Evolutionary conservation across 1,139 yeast species (phyloP), one percentile per base, ranked within the genome.

Genomic region (Dujonia santamariae): DNA sequence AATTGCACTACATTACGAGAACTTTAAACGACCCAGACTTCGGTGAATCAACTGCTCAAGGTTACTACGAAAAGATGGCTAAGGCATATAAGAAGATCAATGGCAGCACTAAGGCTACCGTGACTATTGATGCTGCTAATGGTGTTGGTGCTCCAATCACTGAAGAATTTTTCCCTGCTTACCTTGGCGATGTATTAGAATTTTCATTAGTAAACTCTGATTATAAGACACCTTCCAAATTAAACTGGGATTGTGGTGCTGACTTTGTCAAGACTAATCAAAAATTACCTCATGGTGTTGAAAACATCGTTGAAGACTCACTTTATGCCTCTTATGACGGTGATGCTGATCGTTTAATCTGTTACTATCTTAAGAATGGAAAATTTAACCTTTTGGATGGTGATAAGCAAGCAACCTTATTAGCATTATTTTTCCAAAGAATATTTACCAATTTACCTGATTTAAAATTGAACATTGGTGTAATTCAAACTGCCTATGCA

Each of bases 401-500:
- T 41, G 98, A 92, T 61, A 88, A 87, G 59, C 84, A 90, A 45
- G 84, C 97, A 3, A 83, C 96, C 0, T 63, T 92, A 39, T 75
- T 86, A 40, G 96, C 96, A 1, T 69, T 72, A 34, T 84, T 79
- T 55, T 69, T 87, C 49, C 72, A 67, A 41, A 68, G 72, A 33
- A 63, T 78, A 18, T 62, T 82, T 37, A 44, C 54, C 24, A 41
- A 56, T 15, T 62, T 81, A 21, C 51, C 72, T 8, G 61, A 65
- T 12, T 57, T 50, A 28, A 48, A 60, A 3, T 62, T 80, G 37
- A 56, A 67, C 18, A 65, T 92, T 37, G 98, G 97, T 4, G 94
- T 90, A 7, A 88, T 92, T 18, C 99, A 92, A 64, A 92, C 98
- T 2, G 98, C 98, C 1, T 92, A 92, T 53, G 98, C 98, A 34